phyloP scores from a whole-genome alignment of 305 asterid species.

The Fraxinus floribunda region DNA sequence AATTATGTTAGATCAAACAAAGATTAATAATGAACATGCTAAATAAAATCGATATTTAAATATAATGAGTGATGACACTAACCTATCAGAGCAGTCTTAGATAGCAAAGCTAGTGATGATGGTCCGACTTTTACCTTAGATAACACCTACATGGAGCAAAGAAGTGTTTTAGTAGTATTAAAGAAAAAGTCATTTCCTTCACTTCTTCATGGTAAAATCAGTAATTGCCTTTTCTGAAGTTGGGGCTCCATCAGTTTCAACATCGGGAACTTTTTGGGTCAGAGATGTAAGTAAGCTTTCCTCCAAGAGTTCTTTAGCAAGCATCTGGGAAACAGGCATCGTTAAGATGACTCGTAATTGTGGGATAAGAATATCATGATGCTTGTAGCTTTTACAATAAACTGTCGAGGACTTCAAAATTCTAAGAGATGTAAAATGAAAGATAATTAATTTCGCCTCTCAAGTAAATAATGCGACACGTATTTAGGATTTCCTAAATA shows the following conservation, averaged over 20 bases:
- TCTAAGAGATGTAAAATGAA: neutral
- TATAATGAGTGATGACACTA: slow-evolving; percentile 26
- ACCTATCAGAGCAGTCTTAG: slow-evolving; percentile 91
- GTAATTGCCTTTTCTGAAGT: slow-evolving; percentile 63
- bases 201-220: slow-evolving; percentile 23
- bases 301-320: slow-evolving; percentile 80
- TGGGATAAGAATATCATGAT: neutral
- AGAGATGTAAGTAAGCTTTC: slow-evolving; percentile 73
- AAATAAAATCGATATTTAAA: slow-evolving; percentile 18
- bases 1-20: slow-evolving; percentile 5
- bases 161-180: slow-evolving; percentile 8
- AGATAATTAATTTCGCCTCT: slow-evolving; percentile 4
- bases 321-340: slow-evolving; percentile 62
- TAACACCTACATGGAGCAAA: slow-evolving; percentile 58
- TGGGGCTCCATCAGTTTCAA: slow-evolving; percentile 56
- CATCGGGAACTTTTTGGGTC: slow-evolving; percentile 55
- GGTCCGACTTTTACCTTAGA: slow-evolving; percentile 90
- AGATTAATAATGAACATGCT: slow-evolving; percentile 2
- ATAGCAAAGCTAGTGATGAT: slow-evolving; percentile 82
- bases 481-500: neutral
- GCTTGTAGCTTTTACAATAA: slow-evolving; percentile 17
- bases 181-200: slow-evolving; percentile 11
- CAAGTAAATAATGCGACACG: neutral
- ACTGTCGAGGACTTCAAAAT: neutral
- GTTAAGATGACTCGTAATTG: slow-evolving; percentile 9